phyloP scores from a whole-genome alignment of 2,329 filamentous ascomycete genomes.

The Fusarium illudens region DNA sequence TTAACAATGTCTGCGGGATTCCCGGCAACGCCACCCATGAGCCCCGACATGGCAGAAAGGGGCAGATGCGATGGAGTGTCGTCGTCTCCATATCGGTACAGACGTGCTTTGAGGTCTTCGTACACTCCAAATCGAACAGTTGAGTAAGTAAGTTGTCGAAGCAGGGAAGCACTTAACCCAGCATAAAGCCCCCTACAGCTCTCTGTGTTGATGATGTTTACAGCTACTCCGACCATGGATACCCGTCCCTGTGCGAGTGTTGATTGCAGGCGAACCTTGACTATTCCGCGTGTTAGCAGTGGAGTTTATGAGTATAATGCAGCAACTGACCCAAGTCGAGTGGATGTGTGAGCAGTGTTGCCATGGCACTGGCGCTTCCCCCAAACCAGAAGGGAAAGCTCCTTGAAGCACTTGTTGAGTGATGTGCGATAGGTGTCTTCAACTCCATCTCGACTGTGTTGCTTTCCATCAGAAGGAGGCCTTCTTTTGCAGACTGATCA shows the following conservation, averaged over 20 bases:
- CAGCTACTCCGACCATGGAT: neutral
- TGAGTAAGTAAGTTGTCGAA: constrained; percentile 6
- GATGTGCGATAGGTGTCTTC: neutral
- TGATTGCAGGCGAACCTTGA: neutral
- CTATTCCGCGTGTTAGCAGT: neutral
- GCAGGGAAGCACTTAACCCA: neutral
- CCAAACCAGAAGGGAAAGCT: constrained; percentile 1
- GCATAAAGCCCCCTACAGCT: neutral
- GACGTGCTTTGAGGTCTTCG: constrained; percentile 1
- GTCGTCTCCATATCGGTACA: neutral
- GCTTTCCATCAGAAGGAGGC: neutral
- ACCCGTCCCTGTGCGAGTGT: neutral
- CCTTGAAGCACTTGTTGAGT: too few relatives aligned
- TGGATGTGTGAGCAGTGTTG: neutral
- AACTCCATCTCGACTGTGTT: neutral
- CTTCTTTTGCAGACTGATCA: neutral
- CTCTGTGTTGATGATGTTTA: neutral
- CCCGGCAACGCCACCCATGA: neutral
- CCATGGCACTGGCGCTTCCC: neutral
- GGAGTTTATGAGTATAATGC: neutral
- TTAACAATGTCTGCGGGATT: constrained; percentile 6
- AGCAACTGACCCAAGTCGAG: neutral
- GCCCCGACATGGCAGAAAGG: neutral
- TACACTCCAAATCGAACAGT: constrained; percentile 4
- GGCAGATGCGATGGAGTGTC: neutral